These are phyloP conservation scores for Phytophthora uliginosa DNA, from an alignment of 352 stramenopile species.

Conservation along the genomic window DNA sequence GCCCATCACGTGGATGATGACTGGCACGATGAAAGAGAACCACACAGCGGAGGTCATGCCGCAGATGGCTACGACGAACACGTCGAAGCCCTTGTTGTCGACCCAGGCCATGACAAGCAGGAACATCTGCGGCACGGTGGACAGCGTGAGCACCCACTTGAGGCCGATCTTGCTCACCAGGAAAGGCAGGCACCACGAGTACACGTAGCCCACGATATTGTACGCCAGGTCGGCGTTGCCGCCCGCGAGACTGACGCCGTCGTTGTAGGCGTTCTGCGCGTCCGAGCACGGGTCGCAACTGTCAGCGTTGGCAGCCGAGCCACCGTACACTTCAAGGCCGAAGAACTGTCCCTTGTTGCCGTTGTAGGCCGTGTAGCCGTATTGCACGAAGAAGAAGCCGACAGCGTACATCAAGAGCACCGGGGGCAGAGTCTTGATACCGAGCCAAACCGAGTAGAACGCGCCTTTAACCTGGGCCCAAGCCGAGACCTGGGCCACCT, in stretches of 20 bases:
- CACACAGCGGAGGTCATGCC: slow-evolving; percentile 51
- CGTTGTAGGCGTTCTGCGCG: slow-evolving; percentile 48
- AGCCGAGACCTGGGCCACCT: slow-evolving; percentile 16
- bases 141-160: slow-evolving; percentile 43
- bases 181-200: slow-evolving; percentile 42
- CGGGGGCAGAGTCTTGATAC: slow-evolving; percentile 37
- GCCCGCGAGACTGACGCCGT: slow-evolving; percentile 50
- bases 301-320: slow-evolving; percentile 28
- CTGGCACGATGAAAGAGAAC: slow-evolving; percentile 28
- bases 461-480: slow-evolving; percentile 30
- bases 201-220: slow-evolving; percentile 53
- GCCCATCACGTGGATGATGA: slow-evolving; percentile 33
- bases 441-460: slow-evolving; percentile 41
- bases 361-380: slow-evolving; percentile 60
- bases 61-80: slow-evolving; percentile 47
- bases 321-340: slow-evolving; percentile 44
- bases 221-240: slow-evolving; percentile 44
- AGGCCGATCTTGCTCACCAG: slow-evolving; percentile 52
- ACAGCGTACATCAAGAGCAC: slow-evolving; percentile 40
- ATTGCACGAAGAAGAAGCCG: slow-evolving; percentile 42
- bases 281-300: slow-evolving; percentile 31
- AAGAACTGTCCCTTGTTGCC: slow-evolving; percentile 63
- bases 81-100: slow-evolving; percentile 42
- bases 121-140: slow-evolving; percentile 48
- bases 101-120: slow-evolving; percentile 54